Base-by-base conservation (phyloP, 805 yeast species). In the Maudiozyma barnettii region DNA sequence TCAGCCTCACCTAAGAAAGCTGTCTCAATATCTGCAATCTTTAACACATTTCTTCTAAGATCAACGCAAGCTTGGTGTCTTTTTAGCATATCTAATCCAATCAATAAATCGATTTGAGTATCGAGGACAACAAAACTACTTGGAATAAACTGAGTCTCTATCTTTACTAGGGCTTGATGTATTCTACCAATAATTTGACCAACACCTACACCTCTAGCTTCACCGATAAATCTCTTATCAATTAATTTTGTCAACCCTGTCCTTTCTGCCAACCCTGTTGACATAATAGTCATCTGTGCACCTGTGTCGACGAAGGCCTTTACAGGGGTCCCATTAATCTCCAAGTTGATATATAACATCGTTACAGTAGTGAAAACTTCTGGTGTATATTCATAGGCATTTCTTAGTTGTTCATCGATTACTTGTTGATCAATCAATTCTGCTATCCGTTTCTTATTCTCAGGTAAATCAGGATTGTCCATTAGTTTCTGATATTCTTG, bases 251-350 rank as follows among this genome's bases (percentile, higher is more conserved):
- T 67, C 22, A 93, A 67, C 1, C 84, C 84, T 49, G 90, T 78
- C 43, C 71, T 68, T 51, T 83, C 84, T 0, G 95, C 96, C 52
- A 90, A 71, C 39, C 71, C 69, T 1, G 95, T 84, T 30, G 89
- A 80, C 59, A 93, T 78, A 38, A 93, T 82, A 0, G 99, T 89
- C 26, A 79, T 71, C 64, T 89, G 96, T 0, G 99, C 98, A 2
- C 99, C 99, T 0, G 97, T 80, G 63, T 93, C 99, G 5, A 93
- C 95, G 69, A 93, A 88, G 0, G 98, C 98, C 61, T 86, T 86
- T 2, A 89, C 83, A 20, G 82, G 80, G 41, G 74, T 72, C 1
- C 93, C 91, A 58, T 93, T 90, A 35, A 91, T 82, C 54, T 78
- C 82, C 38, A 88, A 73, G 47, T 80, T 73, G 14, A 93, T 79